Base-by-base conservation (phyloP, 2,329 filamentous ascomycete species). In the Fusarium torreyae region DNA sequence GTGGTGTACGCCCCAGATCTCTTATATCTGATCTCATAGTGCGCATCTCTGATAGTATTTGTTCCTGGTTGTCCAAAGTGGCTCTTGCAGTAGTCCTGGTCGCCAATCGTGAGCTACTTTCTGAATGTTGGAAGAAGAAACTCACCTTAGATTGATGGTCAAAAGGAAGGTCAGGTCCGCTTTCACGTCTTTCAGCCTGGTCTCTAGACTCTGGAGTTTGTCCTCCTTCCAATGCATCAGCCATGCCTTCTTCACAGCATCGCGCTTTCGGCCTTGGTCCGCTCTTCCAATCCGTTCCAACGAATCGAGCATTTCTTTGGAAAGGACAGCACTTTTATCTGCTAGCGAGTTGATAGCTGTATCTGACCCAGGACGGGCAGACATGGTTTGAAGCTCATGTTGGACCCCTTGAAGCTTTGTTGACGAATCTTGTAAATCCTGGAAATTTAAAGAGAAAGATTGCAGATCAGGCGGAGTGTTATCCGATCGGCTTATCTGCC, bases 211-310 rank as follows among this genome's bases (percentile, higher is more conserved):
- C 8, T 48, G 50, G 1, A 66, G 22, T 13, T n/a, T 38, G 2
- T 60, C 55, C 13, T 66, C 55, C 14, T 60, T 55, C 61, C 50
- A 51, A 0, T 60, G 5, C 1, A 40, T 33, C 9, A 52, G 9
- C 52, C 60, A 64, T 1, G 62, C 24, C 18, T 66, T 66, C 1
- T 3, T 43, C 39, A 53, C 22, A 6, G 34, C 26, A 17, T 31
- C 63, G 3, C 49, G 28, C 20, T 38, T 42, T 1, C 20, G 33
- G 1, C 39, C 44, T 1, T 28, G 28, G 8, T 17, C 28, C 45
- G 26, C 15, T 22, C 28, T 33, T 11, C 31, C 14, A 17, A 53
- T 57, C 8, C 14, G 18, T 18, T 40, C 31, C 5, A 62, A 8
- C 1, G 58, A 43, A 8, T 46, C 45, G 7, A 62, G 28, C 39